Conservation (phyloP, 768 basidiomycete species). For the Kwoniella sp. region DNA sequence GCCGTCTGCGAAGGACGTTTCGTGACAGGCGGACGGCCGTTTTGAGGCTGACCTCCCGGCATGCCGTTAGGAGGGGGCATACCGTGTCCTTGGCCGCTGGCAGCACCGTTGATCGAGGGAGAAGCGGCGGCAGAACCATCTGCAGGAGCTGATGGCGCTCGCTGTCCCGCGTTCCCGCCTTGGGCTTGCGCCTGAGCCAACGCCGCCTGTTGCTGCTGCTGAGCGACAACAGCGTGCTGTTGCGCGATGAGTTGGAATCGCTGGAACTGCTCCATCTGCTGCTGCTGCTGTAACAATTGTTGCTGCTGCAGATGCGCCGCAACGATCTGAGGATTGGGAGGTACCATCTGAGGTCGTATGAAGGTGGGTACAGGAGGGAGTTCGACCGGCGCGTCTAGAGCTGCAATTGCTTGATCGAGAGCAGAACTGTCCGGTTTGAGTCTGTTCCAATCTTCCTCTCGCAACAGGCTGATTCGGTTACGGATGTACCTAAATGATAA, state of each 20-base stretch:
- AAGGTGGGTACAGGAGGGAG: slow-evolving; percentile 44
- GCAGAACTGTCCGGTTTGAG: slow-evolving; percentile 40
- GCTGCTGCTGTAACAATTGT: slow-evolving; percentile 25
- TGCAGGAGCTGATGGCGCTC: slow-evolving; percentile 16
- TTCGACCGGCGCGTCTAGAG: slow-evolving; percentile 38
- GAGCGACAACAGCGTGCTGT: slow-evolving; percentile 28
- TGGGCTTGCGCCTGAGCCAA: slow-evolving; percentile 34
- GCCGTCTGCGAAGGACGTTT: slow-evolving; percentile 19
- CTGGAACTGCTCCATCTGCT: slow-evolving; percentile 43
- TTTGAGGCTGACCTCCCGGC: slow-evolving; percentile 2
- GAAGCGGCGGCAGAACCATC: slow-evolving; percentile 13
- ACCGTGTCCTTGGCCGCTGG: neutral
- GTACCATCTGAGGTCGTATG: slow-evolving; percentile 34
- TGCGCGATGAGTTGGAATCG: slow-evolving; percentile 37
- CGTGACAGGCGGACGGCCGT: slow-evolving; percentile 14
- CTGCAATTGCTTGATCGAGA: slow-evolving; percentile 31
- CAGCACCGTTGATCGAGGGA: slow-evolving; percentile 15
- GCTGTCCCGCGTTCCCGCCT: slow-evolving; percentile 10
- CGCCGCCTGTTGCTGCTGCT: slow-evolving; percentile 31
- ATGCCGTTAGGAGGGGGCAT: slow-evolving; percentile 27
- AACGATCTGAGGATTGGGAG: slow-evolving; percentile 26
- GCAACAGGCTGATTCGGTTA: slow-evolving; percentile 42
- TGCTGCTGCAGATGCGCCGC: slow-evolving; percentile 42
- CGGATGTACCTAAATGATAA: slow-evolving; percentile 39
- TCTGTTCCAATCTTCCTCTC: slow-evolving; percentile 41